phyloP scores from a whole-genome alignment of 768 basidiomycete genomes.

The Suillus variegatus region DNA sequence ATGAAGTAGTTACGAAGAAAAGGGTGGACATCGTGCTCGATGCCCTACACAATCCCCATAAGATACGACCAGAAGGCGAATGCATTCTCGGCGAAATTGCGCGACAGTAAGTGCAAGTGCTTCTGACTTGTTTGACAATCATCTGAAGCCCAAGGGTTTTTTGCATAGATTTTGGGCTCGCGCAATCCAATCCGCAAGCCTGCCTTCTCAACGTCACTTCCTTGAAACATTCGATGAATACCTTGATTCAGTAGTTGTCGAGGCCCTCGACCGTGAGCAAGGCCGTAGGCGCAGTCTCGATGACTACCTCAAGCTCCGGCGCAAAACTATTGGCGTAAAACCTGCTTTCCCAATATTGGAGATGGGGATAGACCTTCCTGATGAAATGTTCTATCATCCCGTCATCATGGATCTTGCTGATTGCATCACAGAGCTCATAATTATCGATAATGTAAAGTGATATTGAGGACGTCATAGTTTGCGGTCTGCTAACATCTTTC shows the following conservation, averaged over 20 bases:
- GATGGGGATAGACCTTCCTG: slow-evolving; percentile 33
- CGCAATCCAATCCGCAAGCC: background rate
- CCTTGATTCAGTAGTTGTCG: too few relatives aligned
- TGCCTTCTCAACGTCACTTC: background rate
- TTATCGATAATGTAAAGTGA: slow-evolving; percentile 24
- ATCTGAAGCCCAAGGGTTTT: background rate
- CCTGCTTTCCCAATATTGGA: slow-evolving; percentile 32
- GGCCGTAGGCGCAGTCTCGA: too few relatives aligned
- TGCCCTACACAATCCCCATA: too few relatives aligned
- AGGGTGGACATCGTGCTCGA: too few relatives aligned
- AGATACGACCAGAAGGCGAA: slow-evolving; percentile 3
- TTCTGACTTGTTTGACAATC: background rate
- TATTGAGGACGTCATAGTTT: background rate
- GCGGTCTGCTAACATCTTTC: background rate
- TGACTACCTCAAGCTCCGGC: too few relatives aligned
- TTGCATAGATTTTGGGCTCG: slow-evolving; percentile 13
- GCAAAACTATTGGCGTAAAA: slow-evolving; percentile 30
- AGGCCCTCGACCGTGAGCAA: too few relatives aligned
- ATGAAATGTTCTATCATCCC: slow-evolving; percentile 32
- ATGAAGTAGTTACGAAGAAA: too few relatives aligned
- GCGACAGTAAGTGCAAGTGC: slow-evolving; percentile 14
- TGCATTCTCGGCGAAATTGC: slow-evolving; percentile 10
- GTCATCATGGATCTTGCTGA: slow-evolving; percentile 12
- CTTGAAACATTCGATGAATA: too few relatives aligned
- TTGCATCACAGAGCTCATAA: slow-evolving; percentile 18